phyloP scores from a whole-genome alignment of 2,329 filamentous ascomycete species.

The Botrytis squamosa region DNA sequence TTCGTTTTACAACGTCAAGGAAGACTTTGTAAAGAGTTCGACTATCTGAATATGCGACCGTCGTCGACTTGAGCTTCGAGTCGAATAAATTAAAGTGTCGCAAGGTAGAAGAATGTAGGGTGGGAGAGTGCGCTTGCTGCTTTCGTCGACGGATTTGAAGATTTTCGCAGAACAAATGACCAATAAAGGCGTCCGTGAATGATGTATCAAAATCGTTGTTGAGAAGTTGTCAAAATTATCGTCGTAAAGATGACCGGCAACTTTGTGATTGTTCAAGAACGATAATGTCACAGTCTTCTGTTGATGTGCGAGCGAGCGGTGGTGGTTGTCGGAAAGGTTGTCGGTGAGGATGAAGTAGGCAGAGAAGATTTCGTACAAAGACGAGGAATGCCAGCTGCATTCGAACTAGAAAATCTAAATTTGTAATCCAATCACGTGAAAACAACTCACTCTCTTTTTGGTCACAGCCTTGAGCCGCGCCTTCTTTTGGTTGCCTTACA shows the following conservation, averaged over 20 bases:
- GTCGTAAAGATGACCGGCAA: slow-evolving; percentile 41
- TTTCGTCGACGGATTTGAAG: slow-evolving; percentile 41
- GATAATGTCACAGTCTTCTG: slow-evolving; percentile 39
- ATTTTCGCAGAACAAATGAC: slow-evolving; percentile 43
- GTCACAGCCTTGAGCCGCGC: slow-evolving; percentile 19
- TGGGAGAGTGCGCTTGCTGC: slow-evolving; percentile 26
- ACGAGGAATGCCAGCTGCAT: slow-evolving; percentile 20
- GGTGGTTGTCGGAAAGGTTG: slow-evolving; percentile 16
- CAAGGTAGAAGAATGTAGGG: neutral
- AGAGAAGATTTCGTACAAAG: slow-evolving; percentile 23
- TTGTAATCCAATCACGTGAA: neutral
- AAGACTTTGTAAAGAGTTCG: neutral
- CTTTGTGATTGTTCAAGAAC: slow-evolving; percentile 38
- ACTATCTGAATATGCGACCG: neutral
- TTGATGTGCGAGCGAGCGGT: slow-evolving; percentile 31
- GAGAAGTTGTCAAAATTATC: slow-evolving; percentile 39
- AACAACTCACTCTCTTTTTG: neutral
- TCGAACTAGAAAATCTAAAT: neutral
- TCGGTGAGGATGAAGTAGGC: slow-evolving; percentile 27
- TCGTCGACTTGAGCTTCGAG: slow-evolving; percentile 2
- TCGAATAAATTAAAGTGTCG: neutral
- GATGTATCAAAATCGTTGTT: slow-evolving; percentile 37
- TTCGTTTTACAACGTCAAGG: slow-evolving; percentile 10
- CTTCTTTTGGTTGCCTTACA: slow-evolving; percentile 23
- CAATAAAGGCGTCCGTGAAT: slow-evolving; percentile 61